A percentile compares a stretch with the other conserved stretches of the same genome.
These are phyloP conservation scores for Taphrina flavorubra DNA, from an alignment of 1,139 yeast genomes.

Conservation along the genomic window DNA sequence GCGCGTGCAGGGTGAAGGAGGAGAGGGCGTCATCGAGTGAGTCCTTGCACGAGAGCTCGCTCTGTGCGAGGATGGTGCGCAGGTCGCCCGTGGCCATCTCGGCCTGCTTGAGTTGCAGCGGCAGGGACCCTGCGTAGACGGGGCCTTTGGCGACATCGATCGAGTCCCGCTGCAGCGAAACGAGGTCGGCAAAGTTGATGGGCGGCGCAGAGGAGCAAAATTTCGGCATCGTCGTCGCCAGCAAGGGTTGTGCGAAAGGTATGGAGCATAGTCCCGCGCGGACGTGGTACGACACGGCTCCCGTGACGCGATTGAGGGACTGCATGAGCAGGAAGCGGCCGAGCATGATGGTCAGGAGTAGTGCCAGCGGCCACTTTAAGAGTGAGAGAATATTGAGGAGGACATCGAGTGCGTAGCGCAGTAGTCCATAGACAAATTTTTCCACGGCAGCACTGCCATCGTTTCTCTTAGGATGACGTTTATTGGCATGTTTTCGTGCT, in stretches of 20 bases:
- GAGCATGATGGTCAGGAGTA: conserved; percentile 13
- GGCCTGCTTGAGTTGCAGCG: conserved; percentile 36
- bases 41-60: conserved; percentile 28
- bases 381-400: conserved; percentile 24
- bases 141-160: conserved; percentile 27
- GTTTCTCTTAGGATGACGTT: neutral
- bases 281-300: conserved; percentile 16
- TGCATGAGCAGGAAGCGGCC: conserved; percentile 23
- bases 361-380: conserved; percentile 36
- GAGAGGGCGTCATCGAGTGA: conserved; percentile 32
- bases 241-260: conserved; percentile 19
- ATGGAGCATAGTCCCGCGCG: conserved; percentile 29
- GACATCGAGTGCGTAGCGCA: conserved; percentile 13
- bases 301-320: conserved; percentile 14
- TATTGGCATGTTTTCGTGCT: neutral
- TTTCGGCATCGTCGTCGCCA: conserved; percentile 19
- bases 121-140: conserved; percentile 19
- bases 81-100: conserved; percentile 35
- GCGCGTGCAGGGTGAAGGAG: conserved; percentile 31
- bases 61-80: conserved; percentile 22
- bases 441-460: neutral
- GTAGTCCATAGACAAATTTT: neutral
- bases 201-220: conserved; percentile 14
- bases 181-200: conserved; percentile 26
- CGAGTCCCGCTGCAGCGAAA: conserved; percentile 18